Evolutionary conservation across 257 asterid species (phyloP), one percentile per base, ranked within the genome.

Genomic region (Mentha longifolia): DNA sequence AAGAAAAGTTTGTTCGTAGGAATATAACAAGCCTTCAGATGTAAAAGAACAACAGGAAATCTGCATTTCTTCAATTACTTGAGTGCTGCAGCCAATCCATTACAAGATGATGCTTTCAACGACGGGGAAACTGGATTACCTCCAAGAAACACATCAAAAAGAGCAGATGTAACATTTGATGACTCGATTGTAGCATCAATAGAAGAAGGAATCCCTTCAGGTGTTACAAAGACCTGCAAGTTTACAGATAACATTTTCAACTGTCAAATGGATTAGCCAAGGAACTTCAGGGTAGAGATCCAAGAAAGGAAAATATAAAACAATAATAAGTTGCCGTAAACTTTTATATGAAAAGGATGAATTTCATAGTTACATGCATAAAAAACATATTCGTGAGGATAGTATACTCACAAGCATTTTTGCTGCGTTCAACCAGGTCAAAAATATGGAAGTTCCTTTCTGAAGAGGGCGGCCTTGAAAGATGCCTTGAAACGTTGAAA

Each of bases 141-240:
- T 80, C 97, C 99, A 61, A 89, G 87, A 88, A 91, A 91, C 69
- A 94, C 92, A 50, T 94, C 88, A 51, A 89, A 91, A 62, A 94
- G 88, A 65, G 99, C 92, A 45, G 84, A 85, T 9, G 91, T 76
- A 51, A 89, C 96, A 39, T 86, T 88, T 46, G 81, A 35, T 59
- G 99, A 91, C 76, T 86, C 89, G 42, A 91, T 85, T 57, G 88
- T 81, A 61, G 96, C 96, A 60, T 91, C 99, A 70, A 88, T 73
- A 0, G 76, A 52, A 63, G 95, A 79, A 81, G 96, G 93, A 71
- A 45, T 61, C 55, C 84, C 91, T 43, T 88, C 87, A 65, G 92
- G 80, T 49, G 97, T 85, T 65, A 89, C 84, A 52, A 80, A 82
- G 55, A 94, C 91, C 98, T 94, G 81, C 77, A 67, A 15, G 64